Evolutionary conservation across 176 grass and related monocot species (phyloP), one percentile per base, ranked within the genome.

Genomic region (Paspalum notatum): DNA sequence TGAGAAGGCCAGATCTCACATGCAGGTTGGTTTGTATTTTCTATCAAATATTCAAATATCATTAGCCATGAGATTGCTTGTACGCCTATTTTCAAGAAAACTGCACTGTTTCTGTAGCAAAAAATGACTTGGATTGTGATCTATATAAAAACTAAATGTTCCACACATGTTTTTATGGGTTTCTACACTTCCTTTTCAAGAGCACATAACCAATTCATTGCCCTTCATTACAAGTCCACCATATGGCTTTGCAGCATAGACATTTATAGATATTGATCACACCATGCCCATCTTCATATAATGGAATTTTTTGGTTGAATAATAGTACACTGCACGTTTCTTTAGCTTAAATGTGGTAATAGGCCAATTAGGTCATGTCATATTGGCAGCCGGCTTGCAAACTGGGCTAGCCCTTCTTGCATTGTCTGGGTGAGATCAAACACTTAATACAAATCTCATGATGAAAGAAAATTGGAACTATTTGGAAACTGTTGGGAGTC

Each of bases 1-100:
- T 72, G 95, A 98, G 76, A 94, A 94, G 71, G 87, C 95, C 55
- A 88, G 92, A 72, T 68, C 78, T 11, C 95, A 98, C 80, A 98
- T 98, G 87, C 95, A 98, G 95, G 95, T 98, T 75, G 22, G 16
- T 63, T 48, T 82, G 53, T 86, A 38, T 59, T 69, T 69, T 80
- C 50, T 89, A 75, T 51, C 40, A 68, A 62, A 44, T 64, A 77
- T 38, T 51, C 40, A 68, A 62, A 44, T 64, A 77, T 38, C 46
- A 18, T 79, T 70, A 45, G 16, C 13, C 21, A 37, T 46, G 0
- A 37, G 73, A 67, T 10, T 60, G 45, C 16, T 56, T 65, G n/a
- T n/a, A n/a, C 71, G 41, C 0, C 56, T 17, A 4, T 60, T 61
- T 53, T 4, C 6, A 62, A 76, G 11, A 54, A 62, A 78, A 26